A percentile compares a stretch with the other conserved stretches of the same genome.
These are phyloP conservation scores for Saccharomyces paradoxus DNA, from an alignment of 805 yeast genomes.

Conservation along the genomic window DNA sequence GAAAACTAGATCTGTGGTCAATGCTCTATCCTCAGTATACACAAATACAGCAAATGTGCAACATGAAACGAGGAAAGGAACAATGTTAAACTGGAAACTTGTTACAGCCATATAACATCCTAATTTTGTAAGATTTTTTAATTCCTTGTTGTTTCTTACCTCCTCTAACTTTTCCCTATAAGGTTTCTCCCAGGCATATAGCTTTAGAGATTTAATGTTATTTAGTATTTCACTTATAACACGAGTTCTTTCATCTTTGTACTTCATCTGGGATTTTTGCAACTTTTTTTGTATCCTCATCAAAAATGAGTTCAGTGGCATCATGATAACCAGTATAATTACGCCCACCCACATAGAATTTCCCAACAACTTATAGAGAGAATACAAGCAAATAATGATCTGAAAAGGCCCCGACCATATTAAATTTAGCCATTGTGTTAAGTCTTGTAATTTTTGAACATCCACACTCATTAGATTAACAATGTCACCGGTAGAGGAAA, in stretches of 20 bases:
- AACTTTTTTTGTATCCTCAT: conserved; percentile 60
- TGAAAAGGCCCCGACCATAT: conserved; percentile 94
- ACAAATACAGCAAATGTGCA: conserved; percentile 81
- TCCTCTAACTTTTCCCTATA: conserved; percentile 62
- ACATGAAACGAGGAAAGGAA: conserved; percentile 86
- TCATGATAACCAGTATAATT: conserved; percentile 61
- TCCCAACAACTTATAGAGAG: conserved; percentile 68
- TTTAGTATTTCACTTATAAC: conserved; percentile 80
- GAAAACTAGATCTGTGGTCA: conserved; percentile 85
- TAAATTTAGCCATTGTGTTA: conserved; percentile 67
- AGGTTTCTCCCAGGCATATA: conserved; percentile 94
- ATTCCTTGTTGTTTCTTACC: conserved; percentile 84
- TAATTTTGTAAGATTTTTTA: conserved; percentile 64
- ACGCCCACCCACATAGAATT: conserved; percentile 97
- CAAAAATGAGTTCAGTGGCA: conserved; percentile 68
- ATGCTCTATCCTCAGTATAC: conserved; percentile 48
- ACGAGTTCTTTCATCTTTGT: conserved; percentile 88
- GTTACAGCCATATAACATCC: conserved; percentile 65
- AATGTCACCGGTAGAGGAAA: conserved; percentile 81
- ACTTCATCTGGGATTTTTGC: conserved; percentile 80
- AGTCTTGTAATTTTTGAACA: conserved; percentile 78
- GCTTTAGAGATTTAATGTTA: conserved; percentile 84
- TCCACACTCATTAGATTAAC: conserved; percentile 94
- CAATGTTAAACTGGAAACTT: conserved; percentile 70
- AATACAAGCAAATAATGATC: conserved; percentile 62